phyloP scores from a whole-genome alignment of 2,329 filamentous ascomycete genomes.

The Cercospora citrullina region DNA sequence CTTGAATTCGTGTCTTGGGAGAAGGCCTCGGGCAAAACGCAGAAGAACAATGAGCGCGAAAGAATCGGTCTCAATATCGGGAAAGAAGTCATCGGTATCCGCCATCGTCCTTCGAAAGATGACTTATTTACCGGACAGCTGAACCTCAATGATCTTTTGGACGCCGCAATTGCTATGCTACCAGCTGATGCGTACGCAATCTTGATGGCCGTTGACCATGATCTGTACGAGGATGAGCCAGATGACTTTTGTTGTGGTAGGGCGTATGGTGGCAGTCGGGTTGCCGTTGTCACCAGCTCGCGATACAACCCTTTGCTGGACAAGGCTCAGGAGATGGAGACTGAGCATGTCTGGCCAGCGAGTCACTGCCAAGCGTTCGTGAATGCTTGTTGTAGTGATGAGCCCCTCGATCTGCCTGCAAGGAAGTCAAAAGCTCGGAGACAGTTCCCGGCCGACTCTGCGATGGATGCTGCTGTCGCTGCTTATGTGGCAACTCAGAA shows the following conservation, averaged over 20 bases:
- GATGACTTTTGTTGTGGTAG: slow-evolving; percentile 68
- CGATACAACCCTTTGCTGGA: slow-evolving; percentile 59
- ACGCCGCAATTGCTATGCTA: slow-evolving; percentile 55
- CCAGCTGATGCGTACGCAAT: slow-evolving; percentile 61
- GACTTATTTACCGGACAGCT: slow-evolving; percentile 53
- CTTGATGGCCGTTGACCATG: slow-evolving; percentile 59
- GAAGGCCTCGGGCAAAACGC: slow-evolving; percentile 17
- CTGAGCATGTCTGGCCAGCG: slow-evolving; percentile 62
- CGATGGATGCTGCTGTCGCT: slow-evolving; percentile 22
- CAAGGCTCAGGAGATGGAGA: slow-evolving; percentile 46
- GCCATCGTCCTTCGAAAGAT: slow-evolving; percentile 53
- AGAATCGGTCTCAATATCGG: slow-evolving; percentile 50
- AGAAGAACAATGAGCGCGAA: neutral
- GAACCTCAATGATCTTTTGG: slow-evolving; percentile 62
- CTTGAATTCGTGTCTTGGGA: slow-evolving; percentile 56
- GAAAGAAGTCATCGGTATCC: slow-evolving; percentile 50
- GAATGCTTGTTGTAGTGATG: slow-evolving; percentile 35
- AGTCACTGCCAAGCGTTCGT: slow-evolving; percentile 61
- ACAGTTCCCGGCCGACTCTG: neutral
- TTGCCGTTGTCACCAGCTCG: slow-evolving; percentile 62
- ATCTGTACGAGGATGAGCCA: slow-evolving; percentile 65
- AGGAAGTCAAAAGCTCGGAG: slow-evolving; percentile 15
- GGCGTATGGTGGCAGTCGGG: slow-evolving; percentile 64
- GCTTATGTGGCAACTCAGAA: neutral
- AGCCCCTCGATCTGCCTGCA: slow-evolving; percentile 11